Base-by-base conservation (phyloP, 2,329 filamentous ascomycete species). In the Fusarium nelsonii region DNA sequence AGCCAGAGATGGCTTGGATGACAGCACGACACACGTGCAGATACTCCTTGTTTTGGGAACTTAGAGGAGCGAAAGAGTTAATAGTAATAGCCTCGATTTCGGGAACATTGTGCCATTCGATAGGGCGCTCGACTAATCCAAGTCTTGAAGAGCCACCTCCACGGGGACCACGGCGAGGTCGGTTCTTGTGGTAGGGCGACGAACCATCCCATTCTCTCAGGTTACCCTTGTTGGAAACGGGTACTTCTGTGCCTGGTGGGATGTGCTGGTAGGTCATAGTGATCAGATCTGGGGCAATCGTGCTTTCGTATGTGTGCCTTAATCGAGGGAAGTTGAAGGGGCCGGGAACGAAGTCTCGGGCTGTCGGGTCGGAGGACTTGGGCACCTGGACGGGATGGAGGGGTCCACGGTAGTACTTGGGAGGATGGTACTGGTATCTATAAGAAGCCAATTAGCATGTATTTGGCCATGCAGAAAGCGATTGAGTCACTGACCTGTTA, bases 391-490 rank as follows among this genome's bases (percentile, higher is more conserved):
- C 90, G 51, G 96, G 96, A 78, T 98, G 94, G 26, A 98, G 86
- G 69, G 94, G 94, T 58, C 96, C 96, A 76, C 95, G 92, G 80
- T 97, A 90, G 86, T 94, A 99, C 83, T 95, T 96, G 68, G 96
- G 96, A 51, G 95, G 91, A 70, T 94, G 93, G 81, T 92, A 98
- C 81, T 97, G 92, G 83, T 98, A 99, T 86, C 95, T 97, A 66
- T 57, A n/a, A 11, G 39, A 41, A 26, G 26, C 30, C 64, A 46
- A 34, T 72, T 56, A 71, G 51, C 52, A 37, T 44, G 41, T 53
- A 15, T 40, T 55, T 33, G 23, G 16, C 48, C 7, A 23, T 5
- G 8, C 14, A 26, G 20, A 50, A 37, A 52, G 41, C 23, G 28
- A 48, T 52, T 49, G 44, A 28, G 33, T 15, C 36, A 70, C 79